These are phyloP conservation scores for Eimeria zaria DNA, from an alignment of 169 alveolate genomes.

Conservation along the genomic window DNA sequence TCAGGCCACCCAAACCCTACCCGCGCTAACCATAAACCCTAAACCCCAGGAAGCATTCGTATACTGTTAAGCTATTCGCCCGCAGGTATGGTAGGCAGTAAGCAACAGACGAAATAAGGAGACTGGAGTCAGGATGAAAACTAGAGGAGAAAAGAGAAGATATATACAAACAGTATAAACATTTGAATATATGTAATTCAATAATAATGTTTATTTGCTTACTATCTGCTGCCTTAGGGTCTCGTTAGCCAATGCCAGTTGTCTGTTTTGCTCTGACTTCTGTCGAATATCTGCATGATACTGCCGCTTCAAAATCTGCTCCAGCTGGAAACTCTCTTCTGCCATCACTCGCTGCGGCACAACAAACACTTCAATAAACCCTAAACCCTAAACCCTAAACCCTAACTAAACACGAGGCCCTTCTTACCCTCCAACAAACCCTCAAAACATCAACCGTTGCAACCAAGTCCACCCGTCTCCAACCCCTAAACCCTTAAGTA, in stretches of 20 bases:
- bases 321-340: conserved; percentile 62
- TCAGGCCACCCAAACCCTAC: too few species aligned
- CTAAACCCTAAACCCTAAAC: background rate
- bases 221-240: conserved; percentile 41
- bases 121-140: too few species aligned
- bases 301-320: conserved; percentile 53
- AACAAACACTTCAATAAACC: background rate
- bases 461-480: background rate
- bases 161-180: too few species aligned
- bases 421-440: background rate
- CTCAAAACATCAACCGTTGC: background rate
- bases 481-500: background rate
- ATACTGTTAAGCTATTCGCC: too few species aligned
- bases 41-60: background rate
- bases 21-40: too few species aligned
- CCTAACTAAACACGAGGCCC: background rate
- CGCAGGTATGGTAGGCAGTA: too few species aligned
- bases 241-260: conserved; percentile 14
- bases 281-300: conserved; percentile 51
- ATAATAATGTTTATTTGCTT: background rate
- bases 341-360: conserved; percentile 44
- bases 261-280: conserved; percentile 39
- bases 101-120: too few species aligned
- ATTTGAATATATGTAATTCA: too few species aligned
- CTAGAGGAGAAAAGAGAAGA: too few species aligned